Conservation (phyloP, 2,329 filamentous ascomycete species). For the Lasiodiplodia gonubiensis region DNA sequence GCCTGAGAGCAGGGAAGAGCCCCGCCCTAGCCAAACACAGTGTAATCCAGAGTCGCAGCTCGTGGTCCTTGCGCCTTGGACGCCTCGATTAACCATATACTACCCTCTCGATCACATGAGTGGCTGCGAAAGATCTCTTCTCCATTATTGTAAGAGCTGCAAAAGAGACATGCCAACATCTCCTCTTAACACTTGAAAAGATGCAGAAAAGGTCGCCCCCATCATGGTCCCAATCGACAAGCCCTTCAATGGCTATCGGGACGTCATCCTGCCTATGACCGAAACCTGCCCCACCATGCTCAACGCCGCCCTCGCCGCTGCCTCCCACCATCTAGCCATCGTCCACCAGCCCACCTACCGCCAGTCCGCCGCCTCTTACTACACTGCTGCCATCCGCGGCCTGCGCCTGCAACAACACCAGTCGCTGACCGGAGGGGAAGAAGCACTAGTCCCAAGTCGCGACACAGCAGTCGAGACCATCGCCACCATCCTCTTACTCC, state of each 20-base stretch:
- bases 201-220: neutral
- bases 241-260: neutral
- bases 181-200: neutral
- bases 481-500: neutral
- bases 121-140: neutral
- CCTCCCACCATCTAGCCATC: neutral
- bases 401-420: neutral
- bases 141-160: neutral
- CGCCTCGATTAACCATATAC: neutral
- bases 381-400: neutral
- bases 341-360: neutral
- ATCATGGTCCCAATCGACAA: neutral
- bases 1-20: neutral
- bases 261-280: neutral
- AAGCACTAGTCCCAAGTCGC: neutral
- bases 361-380: neutral
- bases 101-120: neutral
- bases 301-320: constrained; percentile 1
- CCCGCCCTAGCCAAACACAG: neutral
- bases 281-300: neutral
- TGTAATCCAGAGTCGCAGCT: neutral
- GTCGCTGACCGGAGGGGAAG: neutral
- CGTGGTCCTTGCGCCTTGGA: neutral
- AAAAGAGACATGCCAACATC: neutral
- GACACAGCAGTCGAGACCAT: neutral